phyloP scores from a whole-genome alignment of 2,329 filamentous ascomycete species.

The Xylaria digitata region DNA sequence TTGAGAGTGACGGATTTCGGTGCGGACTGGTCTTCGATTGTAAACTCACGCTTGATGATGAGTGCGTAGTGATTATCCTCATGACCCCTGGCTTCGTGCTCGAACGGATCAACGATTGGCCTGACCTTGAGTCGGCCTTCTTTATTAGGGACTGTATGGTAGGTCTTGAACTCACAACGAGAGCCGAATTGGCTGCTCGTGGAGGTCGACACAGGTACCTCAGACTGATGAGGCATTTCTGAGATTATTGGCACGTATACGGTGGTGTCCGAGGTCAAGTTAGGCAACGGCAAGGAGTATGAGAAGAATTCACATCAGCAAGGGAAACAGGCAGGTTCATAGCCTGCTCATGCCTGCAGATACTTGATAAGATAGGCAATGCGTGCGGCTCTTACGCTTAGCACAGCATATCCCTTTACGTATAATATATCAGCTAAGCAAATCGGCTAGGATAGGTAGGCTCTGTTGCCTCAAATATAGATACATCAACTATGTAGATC shows the following conservation, averaged over 20 bases:
- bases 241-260: not conserved
- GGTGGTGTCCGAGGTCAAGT: not conserved
- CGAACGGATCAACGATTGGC: conserved; percentile 27
- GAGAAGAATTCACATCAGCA: not conserved
- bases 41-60: conserved; percentile 33
- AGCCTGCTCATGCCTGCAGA: not conserved
- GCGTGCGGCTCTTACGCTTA: not conserved
- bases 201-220: not conserved
- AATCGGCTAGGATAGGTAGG: not conserved
- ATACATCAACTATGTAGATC: not conserved
- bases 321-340: not conserved
- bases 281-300: not conserved
- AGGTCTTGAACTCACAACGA: conserved; percentile 33
- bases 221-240: conserved; percentile 8
- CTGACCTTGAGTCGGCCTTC: conserved; percentile 33
- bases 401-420: not conserved
- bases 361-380: not conserved
- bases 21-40: conserved; percentile 26
- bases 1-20: conserved; percentile 34
- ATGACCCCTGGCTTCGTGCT: conserved; percentile 7
- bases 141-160: conserved; percentile 32
- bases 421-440: not conserved
- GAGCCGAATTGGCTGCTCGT: conserved; percentile 16
- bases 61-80: conserved; percentile 33
- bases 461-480: too few species aligned